Base-by-base conservation (phyloP, 2,329 filamentous ascomycete genomes). In the Pseudogymnoascus sp. region DNA sequence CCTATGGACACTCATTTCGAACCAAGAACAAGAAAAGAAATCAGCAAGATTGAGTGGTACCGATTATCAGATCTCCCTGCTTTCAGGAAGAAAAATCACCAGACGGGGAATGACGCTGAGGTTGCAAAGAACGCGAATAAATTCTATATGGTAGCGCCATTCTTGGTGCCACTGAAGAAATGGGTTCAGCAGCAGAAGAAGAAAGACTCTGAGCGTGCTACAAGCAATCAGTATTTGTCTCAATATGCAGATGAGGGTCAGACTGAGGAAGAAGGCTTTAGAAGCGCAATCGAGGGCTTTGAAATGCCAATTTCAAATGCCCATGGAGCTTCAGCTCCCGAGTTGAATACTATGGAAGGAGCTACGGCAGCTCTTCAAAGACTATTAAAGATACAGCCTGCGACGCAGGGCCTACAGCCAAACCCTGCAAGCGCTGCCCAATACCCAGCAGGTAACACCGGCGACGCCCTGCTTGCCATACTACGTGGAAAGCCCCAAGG, bases 71-170 rank as follows among this genome's bases (percentile, higher is more conserved):
- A 97, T 66, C 82, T 99, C 26, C 93, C 95, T 0, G 91, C 90
- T 0, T 86, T 91, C 70, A 86, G 81, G 68, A 92, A 88, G 72
- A 74, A 74, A 59, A 78, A 79, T 11, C 81, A 84, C 63, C 81
- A 86, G n/a, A 81, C 85, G 54, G 82, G 87, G 61, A 77, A 75
- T 12, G 75, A 74, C 36, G 79, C 78, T 12, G 80, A 82, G 37
- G 76, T 84, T 11, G 77, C 78, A 12, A 76, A 81, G 2, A 90
- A 88, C 69, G 86, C 86, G 42, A 92, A 90, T 74, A 97, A 93
- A 72, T 97, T 97, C 74, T 99, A 97, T 77, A 97, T 97, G 91
- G 95, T 99, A 16, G 92, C 92, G 0, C 93, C 93, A 0, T 99
- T 99, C 73, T 80, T 97, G 63, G 86, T 86, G 1, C 89, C 86